A percentile compares a stretch with the other conserved stretches of the same genome.
These are phyloP conservation scores for Pseudozyma tsukubaensis DNA, from an alignment of 1,284 basidiomycete genomes.

Conservation along the genomic window DNA sequence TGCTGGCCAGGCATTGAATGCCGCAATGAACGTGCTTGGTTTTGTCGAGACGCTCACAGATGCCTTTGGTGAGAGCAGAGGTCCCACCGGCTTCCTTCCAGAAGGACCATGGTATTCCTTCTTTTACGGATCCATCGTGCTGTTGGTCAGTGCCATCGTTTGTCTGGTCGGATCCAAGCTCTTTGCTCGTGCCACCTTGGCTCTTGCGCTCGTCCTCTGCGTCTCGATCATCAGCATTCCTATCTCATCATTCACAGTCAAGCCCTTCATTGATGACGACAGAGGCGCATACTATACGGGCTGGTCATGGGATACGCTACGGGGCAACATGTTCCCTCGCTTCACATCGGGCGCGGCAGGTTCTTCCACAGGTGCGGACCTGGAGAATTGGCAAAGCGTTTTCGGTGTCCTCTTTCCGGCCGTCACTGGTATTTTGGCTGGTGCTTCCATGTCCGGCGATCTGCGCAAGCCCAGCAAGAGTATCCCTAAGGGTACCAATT, in stretches of 20 bases:
- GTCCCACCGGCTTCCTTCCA: slow-evolving; percentile 52
- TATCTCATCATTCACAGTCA: slow-evolving; percentile 58
- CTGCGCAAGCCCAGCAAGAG: slow-evolving; percentile 68
- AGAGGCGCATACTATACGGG: slow-evolving; percentile 66
- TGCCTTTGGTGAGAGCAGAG: slow-evolving; percentile 59
- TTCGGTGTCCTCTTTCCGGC: slow-evolving; percentile 68
- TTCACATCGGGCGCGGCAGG: slow-evolving; percentile 66
- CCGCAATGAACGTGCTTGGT: slow-evolving; percentile 67
- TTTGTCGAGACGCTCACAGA: slow-evolving; percentile 67
- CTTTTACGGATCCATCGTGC: slow-evolving; percentile 62
- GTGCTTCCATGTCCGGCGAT: slow-evolving; percentile 68
- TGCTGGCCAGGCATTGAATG: slow-evolving; percentile 65
- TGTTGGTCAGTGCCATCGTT: slow-evolving; percentile 61
- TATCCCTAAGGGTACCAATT: slow-evolving; percentile 68
- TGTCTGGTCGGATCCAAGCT: slow-evolving; percentile 65
- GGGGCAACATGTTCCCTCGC: slow-evolving; percentile 61
- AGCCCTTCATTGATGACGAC: slow-evolving; percentile 62
- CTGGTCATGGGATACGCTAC: slow-evolving; percentile 61
- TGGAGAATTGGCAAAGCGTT: slow-evolving; percentile 64
- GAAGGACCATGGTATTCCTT: slow-evolving; percentile 66
- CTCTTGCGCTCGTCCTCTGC: slow-evolving; percentile 61
- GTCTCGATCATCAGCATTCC: slow-evolving; percentile 64
- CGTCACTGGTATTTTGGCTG: slow-evolving; percentile 66
- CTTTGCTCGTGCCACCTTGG: slow-evolving; percentile 63
- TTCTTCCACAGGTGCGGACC: slow-evolving; percentile 47